These are phyloP conservation scores for Podosphaera fusca DNA, from an alignment of 2,329 filamentous ascomycete species.

Conservation along the genomic window DNA sequence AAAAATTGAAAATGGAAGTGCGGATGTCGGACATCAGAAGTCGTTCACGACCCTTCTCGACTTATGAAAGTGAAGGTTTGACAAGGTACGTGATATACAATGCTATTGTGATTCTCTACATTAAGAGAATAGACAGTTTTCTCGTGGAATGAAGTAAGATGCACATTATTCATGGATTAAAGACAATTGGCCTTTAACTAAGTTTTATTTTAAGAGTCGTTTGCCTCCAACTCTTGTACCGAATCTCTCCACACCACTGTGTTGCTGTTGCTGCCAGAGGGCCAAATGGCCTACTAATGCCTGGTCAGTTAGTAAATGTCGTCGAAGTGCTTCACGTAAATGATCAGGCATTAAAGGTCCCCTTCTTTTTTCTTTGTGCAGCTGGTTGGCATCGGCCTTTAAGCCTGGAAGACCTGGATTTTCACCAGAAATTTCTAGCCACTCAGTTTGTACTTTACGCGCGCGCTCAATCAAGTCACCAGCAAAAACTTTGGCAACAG, in stretches of 20 bases:
- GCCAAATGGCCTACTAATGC: constrained; percentile 31
- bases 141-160: too few relatives aligned
- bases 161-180: too few relatives aligned
- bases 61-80: too few relatives aligned
- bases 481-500: constrained; percentile 54
- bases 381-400: constrained; percentile 16
- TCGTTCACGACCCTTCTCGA: too few relatives aligned
- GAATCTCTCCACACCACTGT: constrained; percentile 36
- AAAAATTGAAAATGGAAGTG: too few relatives aligned
- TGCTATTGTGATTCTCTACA: too few relatives aligned
- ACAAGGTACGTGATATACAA: too few relatives aligned
- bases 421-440: constrained; percentile 34
- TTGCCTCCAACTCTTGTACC: constrained; percentile 12
- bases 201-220: constrained; percentile 13
- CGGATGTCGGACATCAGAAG: too few relatives aligned
- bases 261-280: constrained; percentile 36
- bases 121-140: too few relatives aligned
- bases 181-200: neutral
- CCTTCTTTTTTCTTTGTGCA: constrained; percentile 18
- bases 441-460: constrained; percentile 47
- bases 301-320: constrained; percentile 42
- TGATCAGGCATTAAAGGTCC: constrained; percentile 51
- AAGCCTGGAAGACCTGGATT: constrained; percentile 28
- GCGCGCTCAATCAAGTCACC: constrained; percentile 55
- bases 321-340: constrained; percentile 45